Evolutionary conservation across 2,329 filamentous ascomycete genomes (phyloP).

Genomic region (Aspergillus sp.): DNA sequence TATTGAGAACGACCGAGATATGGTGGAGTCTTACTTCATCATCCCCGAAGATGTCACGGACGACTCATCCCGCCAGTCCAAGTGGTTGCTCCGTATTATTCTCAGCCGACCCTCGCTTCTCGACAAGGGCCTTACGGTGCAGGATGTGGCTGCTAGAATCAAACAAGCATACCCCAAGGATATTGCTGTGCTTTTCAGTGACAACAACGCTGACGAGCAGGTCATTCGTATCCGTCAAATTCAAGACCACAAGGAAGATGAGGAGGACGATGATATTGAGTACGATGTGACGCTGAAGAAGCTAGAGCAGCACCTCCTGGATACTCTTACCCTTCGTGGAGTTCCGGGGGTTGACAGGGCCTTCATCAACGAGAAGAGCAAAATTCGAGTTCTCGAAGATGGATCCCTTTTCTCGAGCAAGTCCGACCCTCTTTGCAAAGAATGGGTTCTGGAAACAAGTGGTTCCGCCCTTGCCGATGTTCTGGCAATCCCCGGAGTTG

Average conservation of each 20-base stretch:
- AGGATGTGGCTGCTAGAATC: slow-evolving; percentile 84
- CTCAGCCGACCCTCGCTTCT: slow-evolving; percentile 91
- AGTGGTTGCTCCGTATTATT: slow-evolving; percentile 91
- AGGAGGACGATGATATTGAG: slow-evolving; percentile 69
- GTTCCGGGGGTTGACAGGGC: slow-evolving; percentile 83
- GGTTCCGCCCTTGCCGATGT: slow-evolving; percentile 84
- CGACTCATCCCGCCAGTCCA: slow-evolving; percentile 65
- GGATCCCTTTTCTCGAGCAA: slow-evolving; percentile 72
- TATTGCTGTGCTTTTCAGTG: slow-evolving; percentile 90
- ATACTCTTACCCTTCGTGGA: slow-evolving; percentile 85
- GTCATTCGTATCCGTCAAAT: slow-evolving; percentile 89
- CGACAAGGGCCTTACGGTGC: slow-evolving; percentile 82
- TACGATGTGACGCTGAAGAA: slow-evolving; percentile 92
- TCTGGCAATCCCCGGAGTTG: slow-evolving; percentile 80
- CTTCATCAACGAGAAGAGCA: slow-evolving; percentile 80
- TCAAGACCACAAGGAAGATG: slow-evolving; percentile 63
- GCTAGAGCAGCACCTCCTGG: slow-evolving; percentile 84
- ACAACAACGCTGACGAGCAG: slow-evolving; percentile 94
- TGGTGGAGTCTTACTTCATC: slow-evolving; percentile 95
- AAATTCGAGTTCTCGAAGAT: slow-evolving; percentile 62
- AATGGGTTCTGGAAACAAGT: slow-evolving; percentile 94
- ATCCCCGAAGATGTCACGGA: slow-evolving; percentile 77
- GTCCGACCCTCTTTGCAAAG: slow-evolving; percentile 69
- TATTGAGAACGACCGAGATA: slow-evolving; percentile 82
- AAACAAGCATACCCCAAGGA: slow-evolving; percentile 83